Evolutionary conservation across 805 yeast genomes (phyloP), one percentile per base, ranked within the genome.

Genomic region (Yarrowia hollandica): DNA sequence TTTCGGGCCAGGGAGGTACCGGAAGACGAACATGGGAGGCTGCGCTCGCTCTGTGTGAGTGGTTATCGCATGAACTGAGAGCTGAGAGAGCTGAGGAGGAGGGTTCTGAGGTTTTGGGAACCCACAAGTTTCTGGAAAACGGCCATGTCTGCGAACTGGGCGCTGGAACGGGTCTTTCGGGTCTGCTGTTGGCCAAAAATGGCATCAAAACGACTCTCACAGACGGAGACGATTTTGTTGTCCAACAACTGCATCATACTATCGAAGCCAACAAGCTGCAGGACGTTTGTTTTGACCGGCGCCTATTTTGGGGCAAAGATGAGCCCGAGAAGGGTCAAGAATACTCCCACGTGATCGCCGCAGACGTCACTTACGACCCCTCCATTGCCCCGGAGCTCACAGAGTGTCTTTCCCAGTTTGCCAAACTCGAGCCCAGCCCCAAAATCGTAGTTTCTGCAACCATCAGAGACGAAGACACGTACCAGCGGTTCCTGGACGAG

Each of bases 11-110:
- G n/a, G 96, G 95, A 5, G 85, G 96, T 0, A 92, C 97, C 0
- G 97, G 97, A 0, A 72, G 83, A 59, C 75, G 97, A 37, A 92
- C 97, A 0, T 91, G 97, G 98, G 97, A 90, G 67, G 97, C 96
- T 2, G 86, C 96, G 0, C 64, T 88, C 6, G 88, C 76, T 57
- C 71, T 92, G 7, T 74, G 86, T 1, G 77, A 82, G 34, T 85
- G 73, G 64, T 64, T 88, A 14, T 63, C 74, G 1, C 54, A 62
- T 23, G 30, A 30, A 4, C 14, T 50, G 5, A 12, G 26, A 14
- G 48, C 48, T 26, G 48, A 41, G 15, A 4, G 33, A 6, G 48
- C 23, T 23, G 23, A 16, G 8, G 35, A 35, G 30, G 28, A n/a
- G 9, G 48, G 16, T 54, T 35, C 35, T 37, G 15, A 25, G 7